These are phyloP conservation scores for Magnolia officinalis DNA, from an alignment of 164 flowering plant genomes.

Conservation along the genomic window DNA sequence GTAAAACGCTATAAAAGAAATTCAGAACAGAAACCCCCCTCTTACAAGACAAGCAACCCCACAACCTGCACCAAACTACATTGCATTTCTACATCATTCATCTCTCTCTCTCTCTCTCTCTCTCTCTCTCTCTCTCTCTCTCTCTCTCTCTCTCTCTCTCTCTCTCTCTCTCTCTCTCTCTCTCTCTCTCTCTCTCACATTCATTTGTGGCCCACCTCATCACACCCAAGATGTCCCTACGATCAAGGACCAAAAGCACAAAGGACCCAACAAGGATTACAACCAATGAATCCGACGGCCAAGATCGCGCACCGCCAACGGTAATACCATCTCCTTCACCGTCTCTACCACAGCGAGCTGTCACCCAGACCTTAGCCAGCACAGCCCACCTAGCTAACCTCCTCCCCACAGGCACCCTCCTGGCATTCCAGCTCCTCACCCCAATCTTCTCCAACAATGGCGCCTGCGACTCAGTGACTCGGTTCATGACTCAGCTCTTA, in stretches of 20 bases:
- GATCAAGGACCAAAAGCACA: conserved; percentile 15
- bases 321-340: conserved; percentile 10
- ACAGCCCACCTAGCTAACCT: conserved; percentile 58
- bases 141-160: too few species aligned
- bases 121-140: too few species aligned
- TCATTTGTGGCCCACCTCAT: too few species aligned
- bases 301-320: neutral
- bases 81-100: too few species aligned
- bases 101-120: too few species aligned
- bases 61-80: too few species aligned
- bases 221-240: conserved; percentile 22
- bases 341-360: conserved; percentile 30
- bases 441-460: conserved; percentile 56
- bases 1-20: too few species aligned
- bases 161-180: too few species aligned
- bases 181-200: too few species aligned
- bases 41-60: too few species aligned
- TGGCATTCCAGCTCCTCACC: conserved; percentile 49
- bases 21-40: too few species aligned
- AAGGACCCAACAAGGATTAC: neutral
- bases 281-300: neutral
- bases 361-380: conserved; percentile 42
- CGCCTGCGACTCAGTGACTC: conserved; percentile 34
- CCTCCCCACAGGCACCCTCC: conserved; percentile 64
- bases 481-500: conserved; percentile 34